Percentiles rank a stretch among this genome's conserved stretches.
Evolutionary conservation across 2,329 filamentous ascomycete genomes (phyloP).

Genomic region (Colletotrichum acutatum): DNA sequence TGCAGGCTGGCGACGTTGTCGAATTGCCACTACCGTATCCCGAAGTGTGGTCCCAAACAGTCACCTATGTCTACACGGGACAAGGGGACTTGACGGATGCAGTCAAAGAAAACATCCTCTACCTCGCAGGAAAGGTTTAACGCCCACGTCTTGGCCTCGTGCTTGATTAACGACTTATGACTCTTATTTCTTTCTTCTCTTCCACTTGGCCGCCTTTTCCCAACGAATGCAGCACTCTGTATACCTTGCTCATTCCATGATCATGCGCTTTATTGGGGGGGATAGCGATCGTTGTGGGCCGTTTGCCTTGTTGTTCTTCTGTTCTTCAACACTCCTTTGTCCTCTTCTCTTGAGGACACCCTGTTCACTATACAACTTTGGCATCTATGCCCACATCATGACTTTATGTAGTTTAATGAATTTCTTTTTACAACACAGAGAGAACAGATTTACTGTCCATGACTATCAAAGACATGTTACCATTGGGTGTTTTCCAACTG

Average conservation of each 20-base stretch:
- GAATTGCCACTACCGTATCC: slow-evolving; percentile 69
- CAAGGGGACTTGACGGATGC: slow-evolving; percentile 56
- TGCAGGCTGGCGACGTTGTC: slow-evolving; percentile 63
- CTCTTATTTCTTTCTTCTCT: slow-evolving; percentile 3
- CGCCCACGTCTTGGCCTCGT: slow-evolving; percentile 26
- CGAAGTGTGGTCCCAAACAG: slow-evolving; percentile 64
- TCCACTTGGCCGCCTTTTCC: slow-evolving; percentile 4
- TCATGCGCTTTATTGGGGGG: not conserved
- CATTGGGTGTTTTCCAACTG: not conserved
- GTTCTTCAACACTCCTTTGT: slow-evolving; percentile 8
- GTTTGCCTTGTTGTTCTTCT: slow-evolving; percentile 11
- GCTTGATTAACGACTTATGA: slow-evolving; percentile 27
- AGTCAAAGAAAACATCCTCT: slow-evolving; percentile 63
- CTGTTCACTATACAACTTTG: not conserved
- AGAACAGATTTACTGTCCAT: not conserved
- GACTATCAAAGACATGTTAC: not conserved
- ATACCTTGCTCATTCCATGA: not conserved
- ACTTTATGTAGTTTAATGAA: slow-evolving; percentile 20
- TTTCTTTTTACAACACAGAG: not conserved
- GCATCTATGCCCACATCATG: slow-evolving; percentile 3
- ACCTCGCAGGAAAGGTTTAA: slow-evolving; percentile 63
- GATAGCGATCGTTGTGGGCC: not conserved
- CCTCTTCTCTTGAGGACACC: not conserved
- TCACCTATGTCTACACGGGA: slow-evolving; percentile 66
- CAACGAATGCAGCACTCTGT: slow-evolving; percentile 8